Conservation (phyloP, 176 grass and related monocot genomes). For the Zizania latifolia region DNA sequence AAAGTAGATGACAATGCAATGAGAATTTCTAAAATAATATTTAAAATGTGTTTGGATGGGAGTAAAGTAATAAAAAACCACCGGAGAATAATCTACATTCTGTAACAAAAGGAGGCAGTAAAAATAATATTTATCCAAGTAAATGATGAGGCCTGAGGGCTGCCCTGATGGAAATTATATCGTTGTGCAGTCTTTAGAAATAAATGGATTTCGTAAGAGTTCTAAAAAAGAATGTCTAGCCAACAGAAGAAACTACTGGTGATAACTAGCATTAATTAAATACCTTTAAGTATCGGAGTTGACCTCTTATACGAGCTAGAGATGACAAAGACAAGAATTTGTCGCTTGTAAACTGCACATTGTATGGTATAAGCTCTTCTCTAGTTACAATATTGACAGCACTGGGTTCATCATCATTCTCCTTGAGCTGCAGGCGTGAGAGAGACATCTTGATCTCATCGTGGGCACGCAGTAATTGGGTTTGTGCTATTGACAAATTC, state of each 20-base stretch:
- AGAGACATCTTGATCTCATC: conserved; percentile 98
- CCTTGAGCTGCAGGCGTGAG: conserved; percentile 62
- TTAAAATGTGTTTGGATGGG: not conserved
- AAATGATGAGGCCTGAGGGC: conserved; percentile 25
- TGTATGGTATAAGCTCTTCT: conserved; percentile 73
- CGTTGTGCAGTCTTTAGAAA: not conserved
- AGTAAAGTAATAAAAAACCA: not conserved
- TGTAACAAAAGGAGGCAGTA: not conserved
- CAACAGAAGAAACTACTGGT: too few species aligned
- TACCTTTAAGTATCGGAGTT: conserved; percentile 87
- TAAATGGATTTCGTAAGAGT: too few species aligned
- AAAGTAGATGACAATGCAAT: conserved; percentile 29
- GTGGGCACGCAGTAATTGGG: conserved; percentile 74
- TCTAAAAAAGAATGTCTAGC: too few species aligned
- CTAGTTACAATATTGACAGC: conserved; percentile 68
- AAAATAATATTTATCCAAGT: conserved; percentile 10
- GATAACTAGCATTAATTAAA: too few species aligned
- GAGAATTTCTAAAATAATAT: conserved; percentile 13
- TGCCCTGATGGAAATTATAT: not conserved
- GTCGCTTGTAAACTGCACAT: conserved; percentile 78
- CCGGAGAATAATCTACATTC: not conserved
- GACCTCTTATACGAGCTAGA: conserved; percentile 80
- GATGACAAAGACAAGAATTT: conserved; percentile 72
- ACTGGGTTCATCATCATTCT: conserved; percentile 54
- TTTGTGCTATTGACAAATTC: conserved; percentile 70